Evolutionary conservation across 169 alveolate species (phyloP).

Genomic region (Plasmodium reichenowi): DNA sequence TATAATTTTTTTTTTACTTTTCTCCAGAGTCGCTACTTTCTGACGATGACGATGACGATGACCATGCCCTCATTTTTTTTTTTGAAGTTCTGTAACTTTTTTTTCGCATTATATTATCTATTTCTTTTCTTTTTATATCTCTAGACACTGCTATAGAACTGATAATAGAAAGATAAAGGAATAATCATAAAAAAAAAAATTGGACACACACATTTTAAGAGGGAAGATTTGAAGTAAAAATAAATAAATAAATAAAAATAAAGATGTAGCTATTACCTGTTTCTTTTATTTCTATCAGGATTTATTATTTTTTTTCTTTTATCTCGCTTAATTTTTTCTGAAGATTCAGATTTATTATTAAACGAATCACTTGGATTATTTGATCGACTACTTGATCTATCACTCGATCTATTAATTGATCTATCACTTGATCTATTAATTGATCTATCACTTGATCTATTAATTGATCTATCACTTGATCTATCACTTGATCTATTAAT

Average conservation of each 20-base stretch:
- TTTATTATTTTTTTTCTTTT: slow-evolving; percentile 15
- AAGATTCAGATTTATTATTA: neutral
- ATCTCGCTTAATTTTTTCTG: neutral
- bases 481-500: too few relatives aligned
- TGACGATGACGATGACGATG: slow-evolving; percentile 39
- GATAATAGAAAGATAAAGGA: slow-evolving; percentile 1
- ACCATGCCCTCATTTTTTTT: slow-evolving; percentile 51
- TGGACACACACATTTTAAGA: neutral
- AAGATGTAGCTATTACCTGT: slow-evolving; percentile 2
- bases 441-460: too few relatives aligned
- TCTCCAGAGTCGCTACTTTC: slow-evolving; percentile 28
- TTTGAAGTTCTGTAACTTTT: slow-evolving; percentile 39
- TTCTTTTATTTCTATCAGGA: neutral
- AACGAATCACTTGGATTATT: slow-evolving; percentile 12
- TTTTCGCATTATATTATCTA: slow-evolving; percentile 30
- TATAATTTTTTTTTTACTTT: neutral
- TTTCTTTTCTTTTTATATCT: slow-evolving; percentile 44
- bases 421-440: too few relatives aligned
- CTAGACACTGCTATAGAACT: slow-evolving; percentile 12
- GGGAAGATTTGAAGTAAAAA: neutral
- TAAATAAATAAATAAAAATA: neutral
- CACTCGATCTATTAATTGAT: too few relatives aligned
- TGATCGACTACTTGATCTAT: neutral
- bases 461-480: too few relatives aligned
- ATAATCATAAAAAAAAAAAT: neutral